Evolutionary conservation across 2,329 filamentous ascomycete species (phyloP).

Genomic region (Hymenoscyphus albidus): DNA sequence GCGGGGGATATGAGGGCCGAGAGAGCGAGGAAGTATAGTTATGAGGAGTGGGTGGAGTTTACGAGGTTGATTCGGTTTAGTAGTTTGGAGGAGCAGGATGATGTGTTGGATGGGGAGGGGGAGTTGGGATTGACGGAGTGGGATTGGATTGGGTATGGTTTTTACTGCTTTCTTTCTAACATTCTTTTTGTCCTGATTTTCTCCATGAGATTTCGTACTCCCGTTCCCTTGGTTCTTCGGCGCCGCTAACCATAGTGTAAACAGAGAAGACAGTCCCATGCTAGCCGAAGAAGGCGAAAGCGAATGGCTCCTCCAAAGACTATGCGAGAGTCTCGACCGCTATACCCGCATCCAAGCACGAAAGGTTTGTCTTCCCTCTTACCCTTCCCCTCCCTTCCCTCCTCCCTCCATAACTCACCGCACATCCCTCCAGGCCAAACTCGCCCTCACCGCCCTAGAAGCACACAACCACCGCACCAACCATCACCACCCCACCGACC

Average conservation of each 20-base stretch:
- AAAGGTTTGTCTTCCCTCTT: conserved; percentile 20
- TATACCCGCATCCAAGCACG: conserved; percentile 34
- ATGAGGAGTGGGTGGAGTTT: conserved; percentile 67
- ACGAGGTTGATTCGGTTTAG: conserved; percentile 59
- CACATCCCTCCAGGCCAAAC: neutral
- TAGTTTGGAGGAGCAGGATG: conserved; percentile 39
- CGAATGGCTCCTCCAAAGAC: conserved; percentile 62
- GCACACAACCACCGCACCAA: neutral
- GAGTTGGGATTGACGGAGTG: conserved; percentile 59
- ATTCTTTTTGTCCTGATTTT: neutral
- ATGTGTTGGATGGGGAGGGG: conserved; percentile 50
- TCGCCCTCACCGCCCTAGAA: neutral
- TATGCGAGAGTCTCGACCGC: conserved; percentile 58
- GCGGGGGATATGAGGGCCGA: conserved; percentile 49
- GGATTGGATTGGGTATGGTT: conserved; percentile 62
- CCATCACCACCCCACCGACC: neutral
- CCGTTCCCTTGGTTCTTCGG: no score
- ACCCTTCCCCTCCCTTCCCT: neutral
- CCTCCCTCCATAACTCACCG: neutral
- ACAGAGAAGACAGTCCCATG: conserved; percentile 58
- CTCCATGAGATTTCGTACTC: no score
- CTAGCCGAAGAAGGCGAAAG: conserved; percentile 58
- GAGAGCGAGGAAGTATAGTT: conserved; percentile 52
- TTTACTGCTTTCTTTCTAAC: neutral
- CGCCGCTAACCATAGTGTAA: neutral